Evolutionary conservation across 495 filamentous ascomycete species (phyloP).

Genomic region (Parmelia sp.): DNA sequence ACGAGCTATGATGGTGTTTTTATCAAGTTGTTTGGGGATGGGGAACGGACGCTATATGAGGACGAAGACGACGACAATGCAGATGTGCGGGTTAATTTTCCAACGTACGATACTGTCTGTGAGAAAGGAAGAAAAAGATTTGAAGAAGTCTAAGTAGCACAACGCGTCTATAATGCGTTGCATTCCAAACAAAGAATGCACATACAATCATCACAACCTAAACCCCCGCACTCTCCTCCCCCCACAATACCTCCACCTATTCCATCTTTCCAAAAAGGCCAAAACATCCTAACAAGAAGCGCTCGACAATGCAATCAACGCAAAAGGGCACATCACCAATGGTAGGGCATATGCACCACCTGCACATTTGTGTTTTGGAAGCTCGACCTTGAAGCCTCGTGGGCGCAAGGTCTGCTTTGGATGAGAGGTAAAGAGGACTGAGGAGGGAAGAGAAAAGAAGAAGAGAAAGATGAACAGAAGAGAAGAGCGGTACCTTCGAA

Average conservation of each 20-base stretch:
- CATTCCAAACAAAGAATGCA: no score
- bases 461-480: background rate
- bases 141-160: background rate
- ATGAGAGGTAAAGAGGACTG: no score
- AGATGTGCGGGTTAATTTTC: background rate
- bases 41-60: slow-evolving; percentile 61
- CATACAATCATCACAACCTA: no score
- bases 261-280: no score
- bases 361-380: background rate
- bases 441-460: background rate
- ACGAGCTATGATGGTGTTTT: slow-evolving; percentile 64
- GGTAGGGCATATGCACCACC: background rate
- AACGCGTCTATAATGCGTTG: background rate
- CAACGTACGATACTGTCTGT: background rate
- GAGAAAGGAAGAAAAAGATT: background rate
- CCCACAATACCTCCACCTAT: no score
- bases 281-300: no score
- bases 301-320: no score
- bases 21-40: slow-evolving; percentile 70
- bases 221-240: no score
- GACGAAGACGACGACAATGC: background rate
- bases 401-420: no score
- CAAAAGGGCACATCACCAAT: no score
- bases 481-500: no score
- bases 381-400: no score